phyloP scores from a whole-genome alignment of 148 eudicot genomes.

The Heliosperma pusillum region DNA sequence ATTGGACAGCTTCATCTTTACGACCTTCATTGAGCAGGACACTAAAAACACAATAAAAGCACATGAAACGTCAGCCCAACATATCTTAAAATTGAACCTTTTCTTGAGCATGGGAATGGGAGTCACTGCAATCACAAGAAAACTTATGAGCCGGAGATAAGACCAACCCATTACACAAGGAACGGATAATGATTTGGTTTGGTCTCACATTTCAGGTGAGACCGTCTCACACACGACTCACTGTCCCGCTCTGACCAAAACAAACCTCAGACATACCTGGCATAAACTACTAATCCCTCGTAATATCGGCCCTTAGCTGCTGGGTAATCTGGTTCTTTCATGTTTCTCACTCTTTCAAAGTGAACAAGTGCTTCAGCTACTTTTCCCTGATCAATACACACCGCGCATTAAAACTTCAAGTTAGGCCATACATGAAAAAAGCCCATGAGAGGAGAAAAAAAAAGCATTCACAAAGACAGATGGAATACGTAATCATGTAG shows the following conservation, averaged over 20 bases:
- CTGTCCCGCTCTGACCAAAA: background rate
- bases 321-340: conserved; percentile 69
- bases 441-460: background rate
- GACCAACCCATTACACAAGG: background rate
- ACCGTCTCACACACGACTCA: background rate
- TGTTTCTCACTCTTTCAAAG: conserved; percentile 63
- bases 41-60: conserved; percentile 34
- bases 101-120: background rate
- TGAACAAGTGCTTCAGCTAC: conserved; percentile 53
- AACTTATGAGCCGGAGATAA: background rate
- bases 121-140: background rate
- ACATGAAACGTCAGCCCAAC: background rate
- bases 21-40: conserved; percentile 48
- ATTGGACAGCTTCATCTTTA: conserved; percentile 56
- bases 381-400: conserved; percentile 41
- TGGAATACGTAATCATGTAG: background rate
- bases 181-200: background rate
- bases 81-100: background rate
- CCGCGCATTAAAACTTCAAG: background rate
- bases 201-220: background rate
- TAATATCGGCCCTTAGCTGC: conserved; percentile 64
- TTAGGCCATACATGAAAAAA: background rate
- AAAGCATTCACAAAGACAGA: background rate
- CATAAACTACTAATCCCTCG: conserved; percentile 56
- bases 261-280: conserved; percentile 47